phyloP scores from a whole-genome alignment of 2,329 filamentous ascomycete genomes.

The Microsporum canis region DNA sequence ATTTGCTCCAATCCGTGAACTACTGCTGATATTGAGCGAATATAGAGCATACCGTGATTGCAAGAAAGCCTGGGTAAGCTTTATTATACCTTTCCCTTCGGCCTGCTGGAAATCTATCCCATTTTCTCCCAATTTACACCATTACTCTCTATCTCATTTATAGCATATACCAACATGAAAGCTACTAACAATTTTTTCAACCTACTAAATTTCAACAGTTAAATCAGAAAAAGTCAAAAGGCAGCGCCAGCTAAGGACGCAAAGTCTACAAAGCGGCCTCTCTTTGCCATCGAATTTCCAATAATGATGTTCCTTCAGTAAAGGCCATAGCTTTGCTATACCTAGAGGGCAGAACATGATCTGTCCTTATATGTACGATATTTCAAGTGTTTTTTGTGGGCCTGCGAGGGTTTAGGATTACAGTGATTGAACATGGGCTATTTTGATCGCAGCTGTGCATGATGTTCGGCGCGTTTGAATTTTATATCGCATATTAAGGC shows the following conservation, averaged over 20 bases:
- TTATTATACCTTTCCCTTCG: neutral
- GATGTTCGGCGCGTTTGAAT: neutral
- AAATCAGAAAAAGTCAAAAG: neutral
- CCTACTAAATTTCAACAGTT: neutral
- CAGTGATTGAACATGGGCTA: neutral
- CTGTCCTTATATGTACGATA: neutral
- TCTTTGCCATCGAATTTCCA: neutral
- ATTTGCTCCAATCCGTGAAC: neutral
- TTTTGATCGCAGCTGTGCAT: neutral
- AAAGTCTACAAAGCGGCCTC: neutral
- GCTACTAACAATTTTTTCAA: neutral
- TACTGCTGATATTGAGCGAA: neutral
- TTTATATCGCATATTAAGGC: neutral
- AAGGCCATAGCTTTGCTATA: neutral
- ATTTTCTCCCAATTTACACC: neutral
- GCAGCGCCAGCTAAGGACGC: neutral
- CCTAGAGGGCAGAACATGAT: neutral
- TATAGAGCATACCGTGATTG: constrained; percentile 80
- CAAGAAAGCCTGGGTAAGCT: constrained; percentile 81
- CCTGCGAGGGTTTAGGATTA: neutral
- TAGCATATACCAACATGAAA: neutral
- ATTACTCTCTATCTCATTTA: neutral
- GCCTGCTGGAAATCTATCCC: neutral
- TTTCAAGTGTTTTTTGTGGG: neutral
- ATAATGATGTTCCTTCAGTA: neutral